These are phyloP conservation scores for Penicillium daleae DNA, from an alignment of 495 filamentous ascomycete genomes.

Conservation along the genomic window DNA sequence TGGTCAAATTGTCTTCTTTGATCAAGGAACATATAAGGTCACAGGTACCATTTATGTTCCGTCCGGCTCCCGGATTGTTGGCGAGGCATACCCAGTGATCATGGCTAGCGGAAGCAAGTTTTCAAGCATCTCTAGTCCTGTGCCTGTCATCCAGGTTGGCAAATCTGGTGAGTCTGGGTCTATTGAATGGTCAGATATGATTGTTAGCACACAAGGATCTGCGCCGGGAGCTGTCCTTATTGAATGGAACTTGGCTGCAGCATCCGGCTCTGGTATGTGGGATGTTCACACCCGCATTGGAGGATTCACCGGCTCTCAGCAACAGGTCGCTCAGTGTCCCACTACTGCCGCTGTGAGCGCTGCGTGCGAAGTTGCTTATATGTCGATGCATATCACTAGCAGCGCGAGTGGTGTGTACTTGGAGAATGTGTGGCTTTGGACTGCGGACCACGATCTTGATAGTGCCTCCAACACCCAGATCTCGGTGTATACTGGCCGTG, in stretches of 20 bases:
- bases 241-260: conserved; percentile 67
- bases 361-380: conserved; percentile 65
- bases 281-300: conserved; percentile 62
- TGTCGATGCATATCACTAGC: conserved; percentile 68
- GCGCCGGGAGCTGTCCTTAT: conserved; percentile 71
- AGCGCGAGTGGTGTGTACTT: conserved; percentile 55
- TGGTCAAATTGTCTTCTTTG: conserved; percentile 54
- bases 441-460: conserved; percentile 76
- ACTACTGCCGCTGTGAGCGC: conserved; percentile 38
- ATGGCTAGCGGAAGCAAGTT: conserved; percentile 65
- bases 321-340: conserved; percentile 56
- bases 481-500: conserved; percentile 70
- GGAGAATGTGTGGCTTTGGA: conserved; percentile 74
- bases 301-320: conserved; percentile 56
- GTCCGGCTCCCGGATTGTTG: conserved; percentile 46
- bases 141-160: conserved; percentile 68
- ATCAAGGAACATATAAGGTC: conserved; percentile 52
- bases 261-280: conserved; percentile 57
- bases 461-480: conserved; percentile 59
- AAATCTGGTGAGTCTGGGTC: conserved; percentile 53
- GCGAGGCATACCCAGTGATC: conserved; percentile 66
- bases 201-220: conserved; percentile 61
- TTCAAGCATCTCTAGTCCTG: conserved; percentile 61
- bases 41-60: conserved; percentile 53
- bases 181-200: conserved; percentile 63